phyloP scores from a whole-genome alignment of 179 eudicot genomes.

The Amaranthus tricolor region DNA sequence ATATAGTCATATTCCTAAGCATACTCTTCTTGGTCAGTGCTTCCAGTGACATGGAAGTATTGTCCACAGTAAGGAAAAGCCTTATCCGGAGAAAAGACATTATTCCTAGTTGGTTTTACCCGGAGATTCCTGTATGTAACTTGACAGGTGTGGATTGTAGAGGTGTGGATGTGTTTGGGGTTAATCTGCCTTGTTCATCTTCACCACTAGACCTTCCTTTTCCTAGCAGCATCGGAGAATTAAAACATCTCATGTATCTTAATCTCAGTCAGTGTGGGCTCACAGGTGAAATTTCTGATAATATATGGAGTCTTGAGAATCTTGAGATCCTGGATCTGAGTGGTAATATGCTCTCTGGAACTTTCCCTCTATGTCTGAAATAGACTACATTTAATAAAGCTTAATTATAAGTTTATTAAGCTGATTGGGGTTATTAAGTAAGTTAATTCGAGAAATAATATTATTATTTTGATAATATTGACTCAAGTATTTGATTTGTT shows the following conservation, averaged over 20 bases:
- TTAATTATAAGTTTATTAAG: too few relatives aligned
- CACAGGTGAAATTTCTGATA: conserved; percentile 46
- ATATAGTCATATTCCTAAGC: conserved; percentile 28
- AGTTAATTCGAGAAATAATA: too few relatives aligned
- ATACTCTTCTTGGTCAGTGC: conserved; percentile 34
- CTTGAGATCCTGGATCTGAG: conserved; percentile 72
- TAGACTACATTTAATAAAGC: too few relatives aligned
- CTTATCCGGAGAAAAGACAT: conserved; percentile 38
- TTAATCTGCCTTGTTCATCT: conserved; percentile 48
- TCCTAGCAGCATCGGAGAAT: conserved; percentile 44
- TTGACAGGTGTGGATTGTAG: conserved; percentile 75
- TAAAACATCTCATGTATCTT: conserved; percentile 56
- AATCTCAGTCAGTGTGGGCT: conserved; percentile 72
- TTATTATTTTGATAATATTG: too few relatives aligned
- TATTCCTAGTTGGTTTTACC: conserved; percentile 64
- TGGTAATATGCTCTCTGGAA: conserved; percentile 53
- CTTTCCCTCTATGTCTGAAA: conserved; percentile 45
- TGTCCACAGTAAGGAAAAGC: conserved; percentile 46
- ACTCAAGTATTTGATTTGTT: too few relatives aligned
- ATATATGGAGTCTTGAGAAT: conserved; percentile 53
- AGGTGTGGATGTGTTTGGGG: conserved; percentile 37
- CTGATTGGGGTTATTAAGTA: too few relatives aligned
- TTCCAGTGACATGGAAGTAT: conserved; percentile 37
- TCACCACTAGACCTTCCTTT: conserved; percentile 58
- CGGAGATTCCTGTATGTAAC: conserved; percentile 53